phyloP scores from a whole-genome alignment of 225 moss, liverwort and hornwort genomes.

The Sphagnum tenellum region DNA sequence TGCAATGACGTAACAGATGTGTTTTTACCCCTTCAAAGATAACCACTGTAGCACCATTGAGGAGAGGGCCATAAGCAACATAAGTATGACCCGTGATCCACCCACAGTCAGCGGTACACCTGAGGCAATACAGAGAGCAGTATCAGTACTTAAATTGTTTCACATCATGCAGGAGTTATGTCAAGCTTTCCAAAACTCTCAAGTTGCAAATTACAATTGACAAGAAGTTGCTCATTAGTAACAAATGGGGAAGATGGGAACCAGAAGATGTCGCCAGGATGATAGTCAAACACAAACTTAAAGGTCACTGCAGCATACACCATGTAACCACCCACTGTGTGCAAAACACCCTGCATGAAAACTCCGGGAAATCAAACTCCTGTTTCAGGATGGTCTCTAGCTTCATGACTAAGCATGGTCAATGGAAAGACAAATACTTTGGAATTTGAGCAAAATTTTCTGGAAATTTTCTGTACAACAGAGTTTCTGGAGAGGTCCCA shows the following conservation, averaged over 20 bases:
- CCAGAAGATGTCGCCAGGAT: slow-evolving; percentile 37
- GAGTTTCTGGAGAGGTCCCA: neutral
- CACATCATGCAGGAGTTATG: too few species aligned
- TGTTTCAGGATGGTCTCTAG: too few species aligned
- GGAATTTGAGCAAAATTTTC: neutral
- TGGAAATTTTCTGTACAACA: neutral
- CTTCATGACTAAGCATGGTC: too few species aligned
- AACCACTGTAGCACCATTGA: slow-evolving; percentile 35
- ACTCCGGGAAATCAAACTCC: too few species aligned
- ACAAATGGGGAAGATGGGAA: neutral
- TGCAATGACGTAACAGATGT: neutral
- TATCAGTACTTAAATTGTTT: too few species aligned
- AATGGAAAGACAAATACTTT: too few species aligned
- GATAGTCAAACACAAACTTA: slow-evolving; percentile 42
- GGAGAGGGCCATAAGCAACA: slow-evolving; percentile 31
- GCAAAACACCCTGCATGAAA: slow-evolving; percentile 27
- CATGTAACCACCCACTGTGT: slow-evolving; percentile 46
- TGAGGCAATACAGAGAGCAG: neutral
- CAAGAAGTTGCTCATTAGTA: neutral
- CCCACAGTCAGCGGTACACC: slow-evolving; percentile 46
- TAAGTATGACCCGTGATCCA: slow-evolving; percentile 48
- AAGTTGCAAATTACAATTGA: neutral
- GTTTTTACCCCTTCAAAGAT: slow-evolving; percentile 33
- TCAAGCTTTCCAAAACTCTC: neutral
- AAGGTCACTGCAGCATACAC: slow-evolving; percentile 44